Evolutionary conservation across 2,329 filamentous ascomycete species (phyloP).

Genomic region (Ophiocordyceps camponoti-rufipedis): DNA sequence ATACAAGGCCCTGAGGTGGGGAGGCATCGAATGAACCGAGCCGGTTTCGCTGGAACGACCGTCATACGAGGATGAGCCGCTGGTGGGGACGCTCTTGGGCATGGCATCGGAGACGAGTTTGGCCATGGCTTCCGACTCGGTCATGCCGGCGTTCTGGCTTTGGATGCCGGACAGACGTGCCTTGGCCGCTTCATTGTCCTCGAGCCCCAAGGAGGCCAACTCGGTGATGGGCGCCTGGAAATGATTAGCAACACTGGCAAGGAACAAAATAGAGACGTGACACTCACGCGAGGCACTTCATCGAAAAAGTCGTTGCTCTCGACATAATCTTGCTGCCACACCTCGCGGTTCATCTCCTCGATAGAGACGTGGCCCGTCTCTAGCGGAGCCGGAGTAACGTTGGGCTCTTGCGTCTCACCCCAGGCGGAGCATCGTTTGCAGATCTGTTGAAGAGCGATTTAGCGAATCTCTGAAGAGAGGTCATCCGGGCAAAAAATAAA

Average conservation of each 20-base stretch:
- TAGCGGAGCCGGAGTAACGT: slow-evolving; percentile 10
- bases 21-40: neutral
- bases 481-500: no score
- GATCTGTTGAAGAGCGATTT: slow-evolving; percentile 6
- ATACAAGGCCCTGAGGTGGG: slow-evolving; percentile 1
- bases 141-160: neutral
- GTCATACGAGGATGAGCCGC: neutral
- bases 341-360: slow-evolving; percentile 9
- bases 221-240: slow-evolving; percentile 11
- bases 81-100: neutral
- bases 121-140: neutral
- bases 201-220: slow-evolving; percentile 7
- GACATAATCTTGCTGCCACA: slow-evolving; percentile 3
- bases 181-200: neutral
- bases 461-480: no score
- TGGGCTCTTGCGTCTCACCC: slow-evolving; percentile 16
- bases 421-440: slow-evolving; percentile 18
- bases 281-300: slow-evolving; percentile 6
- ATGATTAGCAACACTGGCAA: slow-evolving; percentile 1
- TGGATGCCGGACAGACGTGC: neutral
- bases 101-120: neutral
- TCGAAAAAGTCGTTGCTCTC: slow-evolving; percentile 10
- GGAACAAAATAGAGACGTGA: neutral
- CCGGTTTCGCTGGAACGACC: neutral
- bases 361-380: slow-evolving; percentile 15